phyloP scores from a whole-genome alignment of 2,329 filamentous ascomycete genomes.

The Cercospora sp. region DNA sequence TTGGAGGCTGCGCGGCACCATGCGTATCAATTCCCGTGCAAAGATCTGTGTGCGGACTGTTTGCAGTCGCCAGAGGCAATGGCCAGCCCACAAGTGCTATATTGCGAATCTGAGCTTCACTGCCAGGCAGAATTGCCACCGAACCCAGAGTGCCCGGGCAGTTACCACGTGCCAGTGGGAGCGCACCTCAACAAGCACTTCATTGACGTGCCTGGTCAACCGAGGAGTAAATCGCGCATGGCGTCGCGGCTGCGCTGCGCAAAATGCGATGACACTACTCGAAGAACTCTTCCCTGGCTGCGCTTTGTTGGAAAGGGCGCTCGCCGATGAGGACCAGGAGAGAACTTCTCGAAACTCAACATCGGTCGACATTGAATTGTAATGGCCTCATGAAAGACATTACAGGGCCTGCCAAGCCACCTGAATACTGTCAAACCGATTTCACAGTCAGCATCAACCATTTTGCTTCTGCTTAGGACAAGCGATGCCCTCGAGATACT shows the following conservation, averaged over 20 bases:
- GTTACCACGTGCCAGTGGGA: background rate
- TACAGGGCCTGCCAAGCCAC: background rate
- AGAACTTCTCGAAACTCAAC: background rate
- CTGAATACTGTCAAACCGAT: background rate
- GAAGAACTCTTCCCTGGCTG: background rate
- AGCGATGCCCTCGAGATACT: background rate
- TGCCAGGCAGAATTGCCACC: background rate
- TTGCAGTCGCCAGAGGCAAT: background rate
- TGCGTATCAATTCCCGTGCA: background rate
- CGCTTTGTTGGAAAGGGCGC: background rate
- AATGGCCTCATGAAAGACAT: background rate
- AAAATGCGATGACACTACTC: background rate
- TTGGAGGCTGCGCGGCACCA: background rate
- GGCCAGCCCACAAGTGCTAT: background rate
- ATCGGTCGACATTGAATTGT: background rate
- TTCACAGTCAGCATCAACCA: background rate
- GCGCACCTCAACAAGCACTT: background rate
- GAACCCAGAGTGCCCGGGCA: background rate
- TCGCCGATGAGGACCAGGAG: background rate
- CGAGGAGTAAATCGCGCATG: background rate
- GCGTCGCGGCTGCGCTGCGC: background rate
- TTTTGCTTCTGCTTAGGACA: background rate
- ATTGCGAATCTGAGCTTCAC: background rate
- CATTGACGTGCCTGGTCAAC: background rate
- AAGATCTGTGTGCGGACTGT: background rate